Evolutionary conservation across 768 basidiomycete genomes (phyloP).

Genomic region (Lactarius quietus): DNA sequence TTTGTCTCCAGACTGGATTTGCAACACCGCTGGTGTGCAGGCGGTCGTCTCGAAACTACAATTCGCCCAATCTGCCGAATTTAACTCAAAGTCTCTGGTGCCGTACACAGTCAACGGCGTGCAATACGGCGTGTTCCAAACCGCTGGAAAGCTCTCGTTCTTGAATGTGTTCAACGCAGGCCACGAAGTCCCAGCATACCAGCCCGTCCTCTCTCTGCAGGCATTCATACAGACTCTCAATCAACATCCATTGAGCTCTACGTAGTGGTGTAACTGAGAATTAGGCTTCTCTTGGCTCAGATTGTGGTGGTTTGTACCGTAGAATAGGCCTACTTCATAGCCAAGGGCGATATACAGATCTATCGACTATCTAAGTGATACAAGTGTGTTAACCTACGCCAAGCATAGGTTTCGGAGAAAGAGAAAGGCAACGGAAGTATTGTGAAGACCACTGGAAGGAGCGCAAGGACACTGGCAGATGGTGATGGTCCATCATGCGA

Average conservation of each 20-base stretch:
- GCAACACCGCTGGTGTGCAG: too few relatives aligned
- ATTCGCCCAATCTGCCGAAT: constrained; percentile 34
- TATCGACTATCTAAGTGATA: too few relatives aligned
- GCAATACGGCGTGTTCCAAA: constrained; percentile 45
- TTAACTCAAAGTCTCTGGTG: constrained; percentile 38
- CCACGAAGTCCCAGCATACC: constrained; percentile 22
- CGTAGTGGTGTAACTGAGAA: neutral
- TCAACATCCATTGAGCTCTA: constrained; percentile 15
- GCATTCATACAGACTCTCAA: constrained; percentile 21
- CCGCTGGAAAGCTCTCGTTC: constrained; percentile 46
- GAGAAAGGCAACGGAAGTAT: too few relatives aligned
- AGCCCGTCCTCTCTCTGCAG: constrained; percentile 15
- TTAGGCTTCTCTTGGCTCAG: neutral
- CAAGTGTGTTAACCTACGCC: too few relatives aligned
- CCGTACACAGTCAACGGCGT: constrained; percentile 45
- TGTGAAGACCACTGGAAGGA: too few relatives aligned
- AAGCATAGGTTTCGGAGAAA: too few relatives aligned
- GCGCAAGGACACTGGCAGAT: too few relatives aligned
- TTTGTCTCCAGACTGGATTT: constrained; percentile 38
- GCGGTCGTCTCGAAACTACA: constrained; percentile 45
- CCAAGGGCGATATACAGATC: too few relatives aligned
- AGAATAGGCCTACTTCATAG: too few relatives aligned
- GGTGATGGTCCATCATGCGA: too few relatives aligned
- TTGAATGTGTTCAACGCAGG: constrained; percentile 45
- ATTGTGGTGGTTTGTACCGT: neutral